Conservation (phyloP, 2,329 filamentous ascomycete genomes). For the Cladophialophora yegresii region DNA sequence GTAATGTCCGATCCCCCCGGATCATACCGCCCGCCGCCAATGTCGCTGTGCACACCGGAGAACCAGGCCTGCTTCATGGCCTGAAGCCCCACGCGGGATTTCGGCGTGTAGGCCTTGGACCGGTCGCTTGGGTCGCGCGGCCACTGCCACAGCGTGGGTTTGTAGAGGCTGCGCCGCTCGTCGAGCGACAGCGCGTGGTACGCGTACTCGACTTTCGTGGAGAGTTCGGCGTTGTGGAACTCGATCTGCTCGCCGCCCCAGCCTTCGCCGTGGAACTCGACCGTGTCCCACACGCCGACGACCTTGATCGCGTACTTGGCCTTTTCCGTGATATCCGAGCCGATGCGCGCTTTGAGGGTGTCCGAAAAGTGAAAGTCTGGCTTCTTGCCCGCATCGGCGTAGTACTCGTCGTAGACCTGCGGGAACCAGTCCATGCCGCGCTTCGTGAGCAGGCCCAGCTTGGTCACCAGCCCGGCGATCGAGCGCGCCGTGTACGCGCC, state of each 20-base stretch:
- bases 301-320: constrained; percentile 43
- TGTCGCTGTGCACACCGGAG: constrained; percentile 50
- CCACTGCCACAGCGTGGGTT: constrained; percentile 57
- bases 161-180: constrained; percentile 49
- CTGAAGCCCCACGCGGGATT: constrained; percentile 27
- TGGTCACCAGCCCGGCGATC: constrained; percentile 49
- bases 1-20: constrained; percentile 53
- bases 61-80: constrained; percentile 53
- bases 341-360: constrained; percentile 21
- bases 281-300: constrained; percentile 40
- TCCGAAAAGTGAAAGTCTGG: constrained; percentile 27
- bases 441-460: constrained; percentile 47
- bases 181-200: constrained; percentile 47
- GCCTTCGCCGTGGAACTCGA: constrained; percentile 37
- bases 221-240: constrained; percentile 38
- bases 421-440: constrained; percentile 37
- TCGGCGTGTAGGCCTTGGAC: constrained; percentile 43
- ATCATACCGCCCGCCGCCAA: constrained; percentile 50
- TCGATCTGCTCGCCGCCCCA: constrained; percentile 37
- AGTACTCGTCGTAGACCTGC: constrained; percentile 38
- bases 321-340: constrained; percentile 40
- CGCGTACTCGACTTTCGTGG: constrained; percentile 42
- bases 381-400: constrained; percentile 16
- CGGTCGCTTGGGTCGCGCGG: constrained; percentile 41
- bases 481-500: constrained; percentile 52